Evolutionary conservation across 352 stramenopile genomes (phyloP), one percentile per base, ranked within the genome.

Genomic region (Phytophthora sojae): DNA sequence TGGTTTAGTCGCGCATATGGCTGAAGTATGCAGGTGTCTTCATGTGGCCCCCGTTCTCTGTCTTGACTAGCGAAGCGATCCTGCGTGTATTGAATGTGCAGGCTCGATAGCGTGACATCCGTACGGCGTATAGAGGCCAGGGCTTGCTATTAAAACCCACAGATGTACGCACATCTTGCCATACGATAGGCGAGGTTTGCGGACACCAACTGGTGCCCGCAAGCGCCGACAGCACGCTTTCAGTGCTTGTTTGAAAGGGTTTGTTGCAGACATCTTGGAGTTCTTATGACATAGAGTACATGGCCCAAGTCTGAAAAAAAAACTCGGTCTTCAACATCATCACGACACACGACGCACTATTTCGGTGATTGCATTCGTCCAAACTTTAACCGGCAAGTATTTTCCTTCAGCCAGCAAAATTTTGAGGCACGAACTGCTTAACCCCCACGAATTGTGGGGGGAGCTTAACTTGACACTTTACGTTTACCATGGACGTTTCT

Each of bases 141-240:
- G 37, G 37, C 14, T 44, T n/a, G 37, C 14, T 19, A 21, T 19
- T 49, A 23, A 49, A 4, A 44, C 35, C 9, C 11, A 6, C 44
- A 51, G 4, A 51, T 19, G n/a, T 17, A 23, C 6, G n/a, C 47
- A 53, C 47, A 53, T 53, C 47, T 26, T 53, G 9, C 47, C 47
- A 53, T 7, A 29, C 47, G 9, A 53, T 30, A 53, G 19, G 26
- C 42, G 14, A 49, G 3, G 42, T 49, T 49, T 49, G 42, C 15
- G 42, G 42, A 49, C 42, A 53, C 19, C 47, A 53, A 29, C 26
- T 53, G 47, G 47, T 53, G 47, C 47, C 47, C 47, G 47, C 47
- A 53, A 53, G 47, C 47, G 11, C 47, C 7, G 42, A 19, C 42
- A 21, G 42, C 42, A 21, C 42, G 17, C 42, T 47, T 47, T 47